Base-by-base conservation (phyloP, 768 basidiomycete genomes). In the Trametes elegans region DNA sequence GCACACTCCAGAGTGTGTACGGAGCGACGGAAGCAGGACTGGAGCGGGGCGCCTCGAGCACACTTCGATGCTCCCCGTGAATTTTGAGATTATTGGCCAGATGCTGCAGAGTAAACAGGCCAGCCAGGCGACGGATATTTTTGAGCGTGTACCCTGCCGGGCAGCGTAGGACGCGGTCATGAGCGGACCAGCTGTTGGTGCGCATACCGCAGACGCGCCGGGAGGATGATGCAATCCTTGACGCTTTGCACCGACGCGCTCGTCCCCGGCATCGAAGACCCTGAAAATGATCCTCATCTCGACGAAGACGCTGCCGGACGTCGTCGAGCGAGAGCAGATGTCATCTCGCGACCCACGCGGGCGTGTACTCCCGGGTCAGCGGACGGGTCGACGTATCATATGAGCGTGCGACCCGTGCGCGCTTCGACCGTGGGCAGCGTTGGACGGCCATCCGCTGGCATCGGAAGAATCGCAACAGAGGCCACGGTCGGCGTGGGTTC, bases 401-500 rank as follows among this genome's bases (percentile, higher is more conserved):
- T 13, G 34, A 11, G 34, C 34, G 13, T n/a, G 34, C 34, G 11
- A 13, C 13, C 34, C 34, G 34, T 35, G n/a, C n/a, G 34, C 34
- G 34, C 34, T 35, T 35, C n/a, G n/a, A n/a, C n/a, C n/a, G n/a
- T n/a, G n/a, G n/a, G n/a, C n/a, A n/a, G n/a, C 34, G 34, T n/a
- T 35, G 34, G 4, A 11, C 34, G 13, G n/a, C 5, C 31, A 48
- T 13, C 43, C n/a, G 16, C 27, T 43, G 27, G 42, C 24, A 44
- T 44, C 51, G 41, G 51, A 42, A 31, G 41, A 52, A 52, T 43
- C 50, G 21, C 32, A 26, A n/a, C n/a, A 35, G 32, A 36, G 42
- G 42, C 51, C 42, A 44, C 34, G 42, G 51, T 44, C 34, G 42
- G 51, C 42, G 32, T 44, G 24, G 51, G 32, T 53, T 26, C 18